phyloP scores from a whole-genome alignment of 371 early-diverging fungal species.

The Lichtheimia hyalospora region DNA sequence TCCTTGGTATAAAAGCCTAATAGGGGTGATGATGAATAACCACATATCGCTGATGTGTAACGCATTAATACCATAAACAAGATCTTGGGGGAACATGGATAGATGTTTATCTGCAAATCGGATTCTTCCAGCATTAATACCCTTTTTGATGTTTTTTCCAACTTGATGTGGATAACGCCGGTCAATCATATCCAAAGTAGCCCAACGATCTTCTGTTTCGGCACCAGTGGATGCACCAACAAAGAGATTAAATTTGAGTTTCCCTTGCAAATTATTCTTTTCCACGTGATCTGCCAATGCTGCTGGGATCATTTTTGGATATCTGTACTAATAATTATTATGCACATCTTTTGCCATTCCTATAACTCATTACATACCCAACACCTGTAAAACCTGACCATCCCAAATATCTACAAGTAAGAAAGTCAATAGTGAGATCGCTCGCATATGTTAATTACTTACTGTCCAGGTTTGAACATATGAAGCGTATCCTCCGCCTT shows the following conservation, averaged over 20 bases:
- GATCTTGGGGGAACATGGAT: slow-evolving; percentile 56
- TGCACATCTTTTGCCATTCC: too few species aligned
- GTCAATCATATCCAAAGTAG: slow-evolving; percentile 49
- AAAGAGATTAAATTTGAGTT: slow-evolving; percentile 53
- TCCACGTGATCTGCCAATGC: slow-evolving; percentile 56
- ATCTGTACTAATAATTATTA: slow-evolving; percentile 1
- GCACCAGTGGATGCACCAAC: slow-evolving; percentile 57
- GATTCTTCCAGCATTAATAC: slow-evolving; percentile 52
- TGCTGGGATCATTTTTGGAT: slow-evolving; percentile 52
- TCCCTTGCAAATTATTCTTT: slow-evolving; percentile 49
- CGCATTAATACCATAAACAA: slow-evolving; percentile 39
- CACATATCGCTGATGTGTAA: too few species aligned
- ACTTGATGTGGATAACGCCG: slow-evolving; percentile 59
- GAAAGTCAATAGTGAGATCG: too few species aligned
- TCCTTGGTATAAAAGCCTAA: slow-evolving; percentile 49
- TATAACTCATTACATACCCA: slow-evolving; percentile 10
- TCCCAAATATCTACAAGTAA: slow-evolving; percentile 29
- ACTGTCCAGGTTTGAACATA: slow-evolving; percentile 52
- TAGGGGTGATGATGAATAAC: too few species aligned
- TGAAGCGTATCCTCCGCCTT: slow-evolving; percentile 41
- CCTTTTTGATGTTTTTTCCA: slow-evolving; percentile 52
- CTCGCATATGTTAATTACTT: slow-evolving; percentile 12
- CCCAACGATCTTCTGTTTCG: slow-evolving; percentile 52
- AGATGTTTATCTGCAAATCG: slow-evolving; percentile 58
- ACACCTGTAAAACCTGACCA: slow-evolving; percentile 58